phyloP scores from a whole-genome alignment of 1,139 yeast species.

The Saccharomyces pastorianus region DNA sequence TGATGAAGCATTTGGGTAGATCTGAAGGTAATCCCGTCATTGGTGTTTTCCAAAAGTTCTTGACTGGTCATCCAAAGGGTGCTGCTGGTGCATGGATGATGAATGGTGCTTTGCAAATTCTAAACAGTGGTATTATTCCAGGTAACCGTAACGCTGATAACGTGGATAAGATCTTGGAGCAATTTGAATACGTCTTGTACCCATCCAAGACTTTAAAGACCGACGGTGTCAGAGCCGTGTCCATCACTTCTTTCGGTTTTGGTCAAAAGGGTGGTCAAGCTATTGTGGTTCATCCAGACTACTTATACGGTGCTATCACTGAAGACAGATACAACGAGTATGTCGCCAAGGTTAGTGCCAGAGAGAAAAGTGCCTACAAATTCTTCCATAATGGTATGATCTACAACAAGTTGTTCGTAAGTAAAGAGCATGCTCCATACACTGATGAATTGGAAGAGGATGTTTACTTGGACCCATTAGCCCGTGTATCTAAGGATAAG shows the following conservation, averaged over 20 bases:
- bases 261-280: conserved; percentile 99
- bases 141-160: conserved; percentile 99
- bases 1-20: conserved; percentile 95
- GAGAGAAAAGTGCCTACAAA: conserved; percentile 88
- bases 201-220: conserved; percentile 92
- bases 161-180: conserved; percentile 73
- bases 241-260: conserved; percentile 95
- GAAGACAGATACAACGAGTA: conserved; percentile 62
- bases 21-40: conserved; percentile 94
- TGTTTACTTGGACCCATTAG: conserved; percentile 94
- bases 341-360: conserved; percentile 58
- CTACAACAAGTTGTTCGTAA: conserved; percentile 83
- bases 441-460: conserved; percentile 74
- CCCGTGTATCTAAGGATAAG: conserved; percentile 56
- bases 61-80: conserved; percentile 99
- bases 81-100: conserved; percentile 99
- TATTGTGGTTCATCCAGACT: conserved; percentile 84
- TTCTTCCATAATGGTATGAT: conserved; percentile 95
- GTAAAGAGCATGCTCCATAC: conserved; percentile 92
- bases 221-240: conserved; percentile 95
- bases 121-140: conserved; percentile 90
- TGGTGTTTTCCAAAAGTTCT: conserved; percentile 97
- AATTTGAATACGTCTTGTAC: conserved; percentile 80
- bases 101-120: conserved; percentile 93
- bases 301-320: conserved; percentile 77